Conservation (phyloP, 345 rosid species). For the Brassica incana region DNA sequence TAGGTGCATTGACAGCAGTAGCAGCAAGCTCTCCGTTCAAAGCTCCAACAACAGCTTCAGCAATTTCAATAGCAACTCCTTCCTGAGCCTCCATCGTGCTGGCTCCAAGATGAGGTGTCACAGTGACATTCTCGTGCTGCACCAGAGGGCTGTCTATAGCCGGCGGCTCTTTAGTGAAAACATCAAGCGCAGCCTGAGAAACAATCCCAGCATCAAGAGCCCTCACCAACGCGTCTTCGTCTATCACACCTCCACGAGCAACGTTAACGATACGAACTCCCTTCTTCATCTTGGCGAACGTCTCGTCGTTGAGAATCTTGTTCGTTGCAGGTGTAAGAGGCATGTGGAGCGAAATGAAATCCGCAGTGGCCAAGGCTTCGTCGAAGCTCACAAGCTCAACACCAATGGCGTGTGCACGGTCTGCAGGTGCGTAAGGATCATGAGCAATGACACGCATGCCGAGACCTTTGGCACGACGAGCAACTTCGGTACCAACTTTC, state of each 20-base stretch:
- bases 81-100: conserved; percentile 93
- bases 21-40: conserved; percentile 87
- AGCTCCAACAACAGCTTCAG: conserved; percentile 92
- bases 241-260: conserved; percentile 93
- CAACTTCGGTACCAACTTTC: conserved; percentile 91
- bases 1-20: conserved; percentile 92
- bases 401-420: conserved; percentile 84
- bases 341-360: conserved; percentile 88
- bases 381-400: conserved; percentile 82
- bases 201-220: conserved; percentile 80
- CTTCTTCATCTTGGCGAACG: conserved; percentile 86
- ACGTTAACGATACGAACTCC: conserved; percentile 85
- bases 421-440: conserved; percentile 90
- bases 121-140: conserved; percentile 76
- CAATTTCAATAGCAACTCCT: conserved; percentile 91
- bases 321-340: conserved; percentile 76
- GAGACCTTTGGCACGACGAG: conserved; percentile 86
- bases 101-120: conserved; percentile 92
- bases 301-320: conserved; percentile 75
- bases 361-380: conserved; percentile 72
- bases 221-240: conserved; percentile 84
- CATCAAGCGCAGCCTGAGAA: conserved; percentile 94
- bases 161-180: conserved; percentile 79
- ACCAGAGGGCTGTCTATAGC: conserved; percentile 68
- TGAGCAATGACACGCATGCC: conserved; percentile 90